A percentile compares a stretch with the other conserved stretches of the same genome.
Conservation (phyloP, 1,284 basidiomycete species). For the Fistulina hepatica region DNA sequence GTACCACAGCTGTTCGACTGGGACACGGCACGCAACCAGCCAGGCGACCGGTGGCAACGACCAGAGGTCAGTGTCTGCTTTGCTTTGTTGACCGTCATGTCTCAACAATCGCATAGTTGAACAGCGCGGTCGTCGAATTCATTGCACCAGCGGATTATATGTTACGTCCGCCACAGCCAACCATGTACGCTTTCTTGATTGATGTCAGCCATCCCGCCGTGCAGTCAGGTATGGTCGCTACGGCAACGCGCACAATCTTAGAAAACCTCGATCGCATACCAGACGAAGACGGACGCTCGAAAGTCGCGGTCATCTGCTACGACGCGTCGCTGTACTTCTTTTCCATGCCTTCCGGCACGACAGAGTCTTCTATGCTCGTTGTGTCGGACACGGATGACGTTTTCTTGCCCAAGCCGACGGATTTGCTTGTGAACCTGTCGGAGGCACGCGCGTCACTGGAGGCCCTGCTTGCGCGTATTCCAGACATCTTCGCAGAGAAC, state of each 20-base stretch:
- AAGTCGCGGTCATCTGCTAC: conserved; percentile 88
- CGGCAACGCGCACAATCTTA: conserved; percentile 89
- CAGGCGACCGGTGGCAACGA: conserved; percentile 90
- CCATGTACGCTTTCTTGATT: conserved; percentile 94
- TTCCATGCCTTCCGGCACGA: conserved; percentile 76
- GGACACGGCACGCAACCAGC: conserved; percentile 90
- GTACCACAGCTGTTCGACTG: conserved; percentile 98
- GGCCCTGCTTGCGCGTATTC: conserved; percentile 69
- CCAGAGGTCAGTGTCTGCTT: no score
- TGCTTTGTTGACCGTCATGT: no score
- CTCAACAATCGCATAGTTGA: no score
- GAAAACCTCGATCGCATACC: conserved; percentile 94
- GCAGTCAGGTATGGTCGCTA: conserved; percentile 95
- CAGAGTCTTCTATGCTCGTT: conserved; percentile 91
- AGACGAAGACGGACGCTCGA: conserved; percentile 88
- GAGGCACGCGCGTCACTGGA: conserved; percentile 82
- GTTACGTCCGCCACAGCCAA: conserved; percentile 96
- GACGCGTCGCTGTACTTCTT: conserved; percentile 96
- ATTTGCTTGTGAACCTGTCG: conserved; percentile 87
- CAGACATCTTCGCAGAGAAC: conserved; percentile 96
- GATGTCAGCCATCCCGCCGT: conserved; percentile 92
- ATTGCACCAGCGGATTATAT: conserved; percentile 99
- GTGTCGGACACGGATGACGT: conserved; percentile 96
- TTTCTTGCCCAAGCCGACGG: conserved; percentile 94
- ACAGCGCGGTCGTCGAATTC: conserved; percentile 90